A percentile compares a stretch with the other conserved stretches of the same genome.
Conservation (phyloP, 106 monocot species). For the Allium sativum region DNA sequence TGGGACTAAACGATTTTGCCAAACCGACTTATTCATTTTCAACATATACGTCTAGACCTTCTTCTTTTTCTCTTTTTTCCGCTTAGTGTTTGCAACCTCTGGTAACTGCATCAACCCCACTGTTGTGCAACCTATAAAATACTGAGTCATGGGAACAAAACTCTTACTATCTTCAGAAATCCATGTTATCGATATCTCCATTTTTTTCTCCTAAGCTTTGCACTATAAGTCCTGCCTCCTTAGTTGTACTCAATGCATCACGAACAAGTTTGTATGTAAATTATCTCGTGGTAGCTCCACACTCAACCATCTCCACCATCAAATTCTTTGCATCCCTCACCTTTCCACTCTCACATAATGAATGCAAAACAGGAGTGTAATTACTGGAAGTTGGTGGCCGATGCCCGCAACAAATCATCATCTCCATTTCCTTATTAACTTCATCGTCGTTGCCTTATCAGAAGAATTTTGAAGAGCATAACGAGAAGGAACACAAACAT, state of each 20-base stretch:
- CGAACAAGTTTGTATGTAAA: conserved; percentile 73
- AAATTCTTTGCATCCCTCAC: conserved; percentile 53
- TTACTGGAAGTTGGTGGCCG: conserved; percentile 52
- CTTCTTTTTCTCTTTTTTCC: too few relatives aligned
- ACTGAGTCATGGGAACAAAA: too few relatives aligned
- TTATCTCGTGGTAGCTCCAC: conserved; percentile 67
- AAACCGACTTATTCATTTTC: too few relatives aligned
- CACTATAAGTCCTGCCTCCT: conserved; percentile 26
- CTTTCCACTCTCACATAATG: conserved; percentile 61
- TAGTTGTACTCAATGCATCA: conserved; percentile 24
- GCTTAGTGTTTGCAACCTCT: too few relatives aligned
- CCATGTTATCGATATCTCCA: conserved; percentile 22
- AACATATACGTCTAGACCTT: too few relatives aligned
- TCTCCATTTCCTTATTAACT: conserved; percentile 65
- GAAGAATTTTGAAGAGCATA: too few relatives aligned
- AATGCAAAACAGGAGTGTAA: conserved; percentile 81
- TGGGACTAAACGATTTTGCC: too few relatives aligned
- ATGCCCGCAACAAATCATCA: conserved; percentile 54
- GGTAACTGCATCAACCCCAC: too few relatives aligned
- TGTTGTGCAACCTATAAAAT: too few relatives aligned
- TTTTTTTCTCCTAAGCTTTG: conserved; percentile 38
- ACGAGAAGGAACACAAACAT: too few relatives aligned
- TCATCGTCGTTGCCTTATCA: too few relatives aligned
- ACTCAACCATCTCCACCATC: conserved; percentile 52
- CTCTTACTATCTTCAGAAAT: too few relatives aligned